Percentiles rank a stretch among this genome's conserved stretches.
Conservation (phyloP, 768 basidiomycete genomes). For the Amanita brunnescens region DNA sequence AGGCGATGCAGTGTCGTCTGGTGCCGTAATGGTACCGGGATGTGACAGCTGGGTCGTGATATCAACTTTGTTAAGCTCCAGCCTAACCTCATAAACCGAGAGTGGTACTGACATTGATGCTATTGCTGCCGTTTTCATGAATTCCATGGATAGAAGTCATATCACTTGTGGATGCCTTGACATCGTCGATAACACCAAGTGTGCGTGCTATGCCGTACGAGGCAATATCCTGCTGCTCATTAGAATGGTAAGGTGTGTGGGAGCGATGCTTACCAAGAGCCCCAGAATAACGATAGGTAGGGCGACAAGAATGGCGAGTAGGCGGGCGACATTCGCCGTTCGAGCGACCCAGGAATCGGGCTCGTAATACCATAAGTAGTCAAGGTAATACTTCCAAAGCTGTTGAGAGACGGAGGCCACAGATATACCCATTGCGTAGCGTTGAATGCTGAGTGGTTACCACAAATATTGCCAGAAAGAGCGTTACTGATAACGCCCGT, state of each 20-base stretch:
- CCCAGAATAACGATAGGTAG: conserved; percentile 51
- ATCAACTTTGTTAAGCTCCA: neutral
- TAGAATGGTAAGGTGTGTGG: conserved; percentile 5
- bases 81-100: neutral
- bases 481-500: conserved; percentile 2
- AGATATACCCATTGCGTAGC: conserved; percentile 14
- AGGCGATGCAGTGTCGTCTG: conserved; percentile 3
- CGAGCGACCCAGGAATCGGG: conserved; percentile 60
- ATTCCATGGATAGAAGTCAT: conserved; percentile 27
- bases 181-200: conserved; percentile 66
- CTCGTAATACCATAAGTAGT: conserved; percentile 56
- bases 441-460: neutral
- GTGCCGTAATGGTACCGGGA: neutral
- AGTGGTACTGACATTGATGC: neutral
- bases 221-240: conserved; percentile 53
- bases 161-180: conserved; percentile 67
- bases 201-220: conserved; percentile 81
- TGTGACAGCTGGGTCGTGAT: neutral
- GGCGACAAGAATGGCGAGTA: conserved; percentile 56
- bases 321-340: conserved; percentile 52
- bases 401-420: conserved; percentile 30
- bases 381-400: conserved; percentile 53
- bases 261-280: conserved; percentile 38
- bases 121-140: neutral
- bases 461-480: neutral